A percentile compares a stretch with the other conserved stretches of the same genome.
Conservation (phyloP, 2,329 filamentous ascomycete genomes). For the Cucurbitaria berberidis region DNA sequence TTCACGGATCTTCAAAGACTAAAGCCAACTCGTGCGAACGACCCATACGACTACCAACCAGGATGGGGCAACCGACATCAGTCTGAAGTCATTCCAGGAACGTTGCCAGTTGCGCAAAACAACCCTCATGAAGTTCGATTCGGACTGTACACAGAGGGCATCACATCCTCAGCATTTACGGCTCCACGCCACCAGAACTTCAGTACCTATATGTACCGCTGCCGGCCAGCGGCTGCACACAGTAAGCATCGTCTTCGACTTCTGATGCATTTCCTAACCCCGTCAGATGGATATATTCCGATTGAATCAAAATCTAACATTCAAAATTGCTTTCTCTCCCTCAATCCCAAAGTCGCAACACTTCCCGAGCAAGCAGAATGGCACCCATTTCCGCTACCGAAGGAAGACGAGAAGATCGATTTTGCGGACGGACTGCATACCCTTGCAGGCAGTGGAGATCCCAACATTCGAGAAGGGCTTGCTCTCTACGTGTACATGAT, state of each 20-base stretch:
- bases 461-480: constrained; percentile 58
- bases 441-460: constrained; percentile 58
- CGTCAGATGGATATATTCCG: constrained; percentile 34
- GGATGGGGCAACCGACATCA: constrained; percentile 50
- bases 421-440: constrained; percentile 59
- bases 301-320: constrained; percentile 44
- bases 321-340: constrained; percentile 55
- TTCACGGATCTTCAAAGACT: constrained; percentile 48
- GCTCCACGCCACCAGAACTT: constrained; percentile 52
- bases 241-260: constrained; percentile 20
- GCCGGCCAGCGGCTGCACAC: constrained; percentile 53
- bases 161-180: constrained; percentile 54
- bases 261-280: neutral
- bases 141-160: constrained; percentile 55
- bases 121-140: constrained; percentile 52
- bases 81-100: constrained; percentile 53
- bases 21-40: constrained; percentile 47
- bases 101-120: constrained; percentile 52
- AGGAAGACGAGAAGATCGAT: constrained; percentile 50
- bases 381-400: constrained; percentile 51
- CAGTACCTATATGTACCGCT: constrained; percentile 55
- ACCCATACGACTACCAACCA: constrained; percentile 48
- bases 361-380: constrained; percentile 59
- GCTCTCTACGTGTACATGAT: constrained; percentile 58
- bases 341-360: constrained; percentile 55